Conservation (phyloP, 164 flowering plant genomes). For the Liquidambar formosana region DNA sequence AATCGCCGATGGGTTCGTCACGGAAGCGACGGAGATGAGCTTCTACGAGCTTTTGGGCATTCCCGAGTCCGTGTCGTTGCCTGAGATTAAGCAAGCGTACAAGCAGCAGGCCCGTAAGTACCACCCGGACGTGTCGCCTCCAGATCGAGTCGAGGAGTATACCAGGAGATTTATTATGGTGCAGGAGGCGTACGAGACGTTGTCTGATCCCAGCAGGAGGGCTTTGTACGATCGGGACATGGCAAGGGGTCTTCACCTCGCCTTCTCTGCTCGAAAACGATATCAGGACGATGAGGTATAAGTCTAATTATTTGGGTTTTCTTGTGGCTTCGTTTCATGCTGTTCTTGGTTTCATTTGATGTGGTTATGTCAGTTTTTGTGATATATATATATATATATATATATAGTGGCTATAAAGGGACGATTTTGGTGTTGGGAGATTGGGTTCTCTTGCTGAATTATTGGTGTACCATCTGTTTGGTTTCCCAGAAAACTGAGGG, state of each 20-base stretch:
- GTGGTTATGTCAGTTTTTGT: too few relatives aligned
- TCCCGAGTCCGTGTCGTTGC: conserved; percentile 44
- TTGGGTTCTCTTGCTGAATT: too few relatives aligned
- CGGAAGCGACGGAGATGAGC: conserved; percentile 18
- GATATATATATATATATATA: too few relatives aligned
- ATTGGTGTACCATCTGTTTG: not conserved
- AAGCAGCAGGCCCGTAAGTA: conserved; percentile 80
- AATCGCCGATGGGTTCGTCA: conserved; percentile 18
- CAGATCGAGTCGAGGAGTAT: conserved; percentile 71
- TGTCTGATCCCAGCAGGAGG: conserved; percentile 72
- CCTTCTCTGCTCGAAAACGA: conserved; percentile 61
- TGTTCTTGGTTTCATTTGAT: not conserved
- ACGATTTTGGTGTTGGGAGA: too few relatives aligned
- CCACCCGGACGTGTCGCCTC: conserved; percentile 95
- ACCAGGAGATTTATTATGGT: conserved; percentile 75
- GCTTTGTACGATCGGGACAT: conserved; percentile 74
- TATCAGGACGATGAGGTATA: conserved; percentile 47
- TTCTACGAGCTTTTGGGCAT: conserved; percentile 84
- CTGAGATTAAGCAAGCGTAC: conserved; percentile 86
- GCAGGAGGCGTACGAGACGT: conserved; percentile 92
- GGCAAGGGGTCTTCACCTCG: conserved; percentile 62
- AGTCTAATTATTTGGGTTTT: too few relatives aligned
- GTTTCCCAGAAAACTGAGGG: not conserved
- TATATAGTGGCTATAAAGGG: too few relatives aligned
- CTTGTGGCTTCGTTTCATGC: not conserved